Base-by-base conservation (phyloP, 768 basidiomycete genomes). In the Psilocybe cyanescens region DNA sequence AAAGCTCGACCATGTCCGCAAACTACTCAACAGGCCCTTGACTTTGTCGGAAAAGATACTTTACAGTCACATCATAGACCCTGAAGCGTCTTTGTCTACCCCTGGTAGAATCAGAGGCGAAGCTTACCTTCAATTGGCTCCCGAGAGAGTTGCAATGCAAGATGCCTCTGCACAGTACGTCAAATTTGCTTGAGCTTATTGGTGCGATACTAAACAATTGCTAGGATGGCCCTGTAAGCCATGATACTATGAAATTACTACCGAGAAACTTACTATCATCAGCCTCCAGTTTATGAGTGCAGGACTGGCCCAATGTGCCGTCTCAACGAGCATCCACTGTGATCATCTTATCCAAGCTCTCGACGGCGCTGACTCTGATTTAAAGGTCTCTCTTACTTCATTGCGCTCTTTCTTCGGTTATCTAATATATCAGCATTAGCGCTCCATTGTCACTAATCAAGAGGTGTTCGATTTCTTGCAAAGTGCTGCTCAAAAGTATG, bases 211-310 rank as follows among this genome's bases (percentile, higher is more conserved):
- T 57, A 30, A 59, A 59, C 57, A 58, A 63, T 53, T 48, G 59
- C 37, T 66, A 93, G 92, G 74, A 94, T 94, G 92, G 92, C 92
- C 9, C 68, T 94, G 89, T 93, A 74, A 79, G 87, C 68, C 41
- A 50, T 56, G 7, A 11, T 30, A 33, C 24, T 30, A 37, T 24
- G 6, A 29, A 46, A 11, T 30, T n/a, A 4, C 31, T n/a, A 37
- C 9, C 16, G 11, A 14, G 17, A 39, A 35, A 47, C 56, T 53
- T 35, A 65, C 16, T 6, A 19, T 37, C 19, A 28, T 60, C 55
- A 89, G 96, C 61, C 77, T 99, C 60, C 97, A 99, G 77, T 99
- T 99, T 77, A 98, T 97, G 94, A 97, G 96, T 55, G 96, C 96
- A 59, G 94, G 94, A 17, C 85, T 97, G 55, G 76, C 86, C 28